Evolutionary conservation across 1,139 yeast species (phyloP), one percentile per base, ranked within the genome.

Genomic region (Yamadazyma conglobata): DNA sequence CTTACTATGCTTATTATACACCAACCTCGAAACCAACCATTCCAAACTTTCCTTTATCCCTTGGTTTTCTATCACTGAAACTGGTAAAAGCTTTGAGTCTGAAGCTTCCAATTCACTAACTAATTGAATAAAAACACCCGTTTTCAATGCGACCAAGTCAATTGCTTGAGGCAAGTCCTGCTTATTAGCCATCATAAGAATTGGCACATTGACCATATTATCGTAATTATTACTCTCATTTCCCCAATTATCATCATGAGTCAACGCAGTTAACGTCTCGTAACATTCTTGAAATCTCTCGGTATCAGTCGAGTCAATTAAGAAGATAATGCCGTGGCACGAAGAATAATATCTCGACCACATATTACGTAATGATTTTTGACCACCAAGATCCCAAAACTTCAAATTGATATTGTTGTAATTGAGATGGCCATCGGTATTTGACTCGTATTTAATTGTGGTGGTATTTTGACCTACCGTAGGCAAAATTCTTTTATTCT

Each of bases 371-470:
- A 91, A 63, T 15, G 85, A 70, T 49, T 78, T 80, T 56, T 91
- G 97, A 5, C 98, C 98, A 6, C 97, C 97, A 24, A 91, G 77
- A 56, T 91, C 98, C 97, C 97, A 91, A 46, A 91, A 76, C 51
- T 88, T 86, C 35, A 91, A 62, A 37, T 72, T 66, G 31, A 73
- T 68, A 31, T 73, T 73, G 37, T 72, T 69, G 37, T 77, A 63
- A 27, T 57, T 60, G 8, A 58, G 43, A 13, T 50, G 39, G 23
- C 43, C 34, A 14, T 54, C 57, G 19, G 46, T 34, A 22, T 48
- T 35, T 15, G 60, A 45, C 35, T 64, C 66, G 39, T 63, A 67
- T 37, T 55, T 56, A 19, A 68, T 58, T 10, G 73, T 65, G 26
- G 70, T 64, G 18, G 73, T 76, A 46, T 87, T 84, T 58, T 91